Percentiles rank a stretch among this genome's conserved stretches.
Evolutionary conservation across 805 yeast genomes (phyloP).

Genomic region (Kuraishia piskuri): DNA sequence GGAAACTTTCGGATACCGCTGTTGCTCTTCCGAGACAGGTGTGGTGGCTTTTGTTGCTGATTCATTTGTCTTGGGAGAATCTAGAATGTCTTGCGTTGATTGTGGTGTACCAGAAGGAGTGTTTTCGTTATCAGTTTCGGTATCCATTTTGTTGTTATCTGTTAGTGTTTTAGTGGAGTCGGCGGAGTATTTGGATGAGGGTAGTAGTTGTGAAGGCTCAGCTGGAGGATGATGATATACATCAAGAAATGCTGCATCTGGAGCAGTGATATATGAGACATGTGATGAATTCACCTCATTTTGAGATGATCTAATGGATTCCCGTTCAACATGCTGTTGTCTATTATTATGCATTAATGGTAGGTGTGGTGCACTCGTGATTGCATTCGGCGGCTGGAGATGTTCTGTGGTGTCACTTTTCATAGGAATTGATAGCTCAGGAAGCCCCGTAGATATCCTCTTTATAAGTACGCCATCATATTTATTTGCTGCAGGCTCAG

Average conservation of each 20-base stretch:
- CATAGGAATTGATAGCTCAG: too few relatives aligned
- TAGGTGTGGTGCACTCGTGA: background rate
- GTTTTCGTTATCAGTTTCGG: background rate
- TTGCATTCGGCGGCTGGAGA: too few relatives aligned
- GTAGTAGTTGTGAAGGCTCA: background rate
- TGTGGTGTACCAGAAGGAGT: background rate
- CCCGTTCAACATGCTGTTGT: background rate
- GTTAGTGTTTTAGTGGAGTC: background rate
- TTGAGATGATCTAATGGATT: background rate
- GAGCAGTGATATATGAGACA: background rate
- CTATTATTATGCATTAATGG: background rate
- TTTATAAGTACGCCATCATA: too few relatives aligned
- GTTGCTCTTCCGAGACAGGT: background rate
- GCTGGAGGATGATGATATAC: background rate
- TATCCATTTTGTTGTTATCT: background rate
- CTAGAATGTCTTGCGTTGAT: background rate
- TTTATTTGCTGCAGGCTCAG: background rate
- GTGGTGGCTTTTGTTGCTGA: background rate
- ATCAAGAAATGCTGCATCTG: background rate
- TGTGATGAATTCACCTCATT: background rate
- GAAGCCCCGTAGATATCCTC: too few relatives aligned
- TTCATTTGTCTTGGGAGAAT: background rate
- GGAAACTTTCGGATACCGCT: background rate
- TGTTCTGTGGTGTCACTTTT: too few relatives aligned
- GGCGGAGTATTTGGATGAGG: background rate